A percentile compares a stretch with the other conserved stretches of the same genome.
Evolutionary conservation across 2,329 filamentous ascomycete species (phyloP).

Genomic region (Xylariaceae sp.): DNA sequence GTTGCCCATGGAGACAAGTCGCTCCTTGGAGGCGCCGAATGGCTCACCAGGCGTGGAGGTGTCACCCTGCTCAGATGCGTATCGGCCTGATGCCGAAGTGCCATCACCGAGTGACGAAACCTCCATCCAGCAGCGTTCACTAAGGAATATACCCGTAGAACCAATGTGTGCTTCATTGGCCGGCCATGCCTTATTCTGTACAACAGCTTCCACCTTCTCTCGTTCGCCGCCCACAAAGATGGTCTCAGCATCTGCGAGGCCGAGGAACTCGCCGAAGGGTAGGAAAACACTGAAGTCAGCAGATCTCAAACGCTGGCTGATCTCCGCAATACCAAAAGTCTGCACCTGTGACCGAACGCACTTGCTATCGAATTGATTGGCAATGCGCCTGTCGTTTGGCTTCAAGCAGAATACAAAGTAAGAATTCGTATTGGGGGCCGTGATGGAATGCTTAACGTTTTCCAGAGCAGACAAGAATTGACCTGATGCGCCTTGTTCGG

Average conservation of each 20-base stretch:
- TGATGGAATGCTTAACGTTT: slow-evolving; percentile 83
- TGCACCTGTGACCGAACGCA: slow-evolving; percentile 93
- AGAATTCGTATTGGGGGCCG: slow-evolving; percentile 75
- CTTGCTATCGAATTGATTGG: slow-evolving; percentile 98
- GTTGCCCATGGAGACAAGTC: slow-evolving; percentile 46
- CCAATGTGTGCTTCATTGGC: slow-evolving; percentile 85
- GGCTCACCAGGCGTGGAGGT: slow-evolving; percentile 49
- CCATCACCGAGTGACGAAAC: slow-evolving; percentile 69
- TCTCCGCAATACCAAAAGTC: slow-evolving; percentile 93
- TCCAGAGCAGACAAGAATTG: slow-evolving; percentile 88
- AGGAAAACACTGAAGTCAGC: slow-evolving; percentile 95
- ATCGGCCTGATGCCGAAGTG: slow-evolving; percentile 48
- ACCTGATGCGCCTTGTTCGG: slow-evolving; percentile 80
- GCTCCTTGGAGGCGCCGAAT: slow-evolving; percentile 60
- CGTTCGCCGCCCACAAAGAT: slow-evolving; percentile 85
- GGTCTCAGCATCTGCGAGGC: slow-evolving; percentile 76
- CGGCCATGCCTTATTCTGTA: slow-evolving; percentile 90
- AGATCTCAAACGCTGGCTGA: slow-evolving; percentile 85
- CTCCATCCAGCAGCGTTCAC: slow-evolving; percentile 92
- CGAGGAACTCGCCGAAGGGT: slow-evolving; percentile 92
- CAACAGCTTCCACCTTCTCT: slow-evolving; percentile 85
- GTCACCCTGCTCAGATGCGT: slow-evolving; percentile 59
- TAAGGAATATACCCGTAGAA: slow-evolving; percentile 89
- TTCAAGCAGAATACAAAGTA: slow-evolving; percentile 98
- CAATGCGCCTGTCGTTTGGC: slow-evolving; percentile 92